A percentile compares a stretch with the other conserved stretches of the same genome.
These are phyloP conservation scores for Rhizopogon vesiculosus DNA, from an alignment of 768 basidiomycete genomes.

Conservation along the genomic window DNA sequence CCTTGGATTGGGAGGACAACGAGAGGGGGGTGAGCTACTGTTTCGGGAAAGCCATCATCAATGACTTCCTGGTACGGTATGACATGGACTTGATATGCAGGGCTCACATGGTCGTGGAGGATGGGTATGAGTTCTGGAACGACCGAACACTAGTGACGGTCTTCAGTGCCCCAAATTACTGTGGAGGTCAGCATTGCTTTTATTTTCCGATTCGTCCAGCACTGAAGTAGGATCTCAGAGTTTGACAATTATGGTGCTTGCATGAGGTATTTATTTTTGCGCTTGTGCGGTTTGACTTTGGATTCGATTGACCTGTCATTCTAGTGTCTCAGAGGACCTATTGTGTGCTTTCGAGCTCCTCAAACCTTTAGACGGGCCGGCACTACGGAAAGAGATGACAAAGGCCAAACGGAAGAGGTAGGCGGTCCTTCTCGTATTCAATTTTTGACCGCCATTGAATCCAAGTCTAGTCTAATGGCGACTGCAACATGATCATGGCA, in stretches of 20 bases:
- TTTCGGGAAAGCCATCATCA: conserved; percentile 96
- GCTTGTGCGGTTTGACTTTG: background rate
- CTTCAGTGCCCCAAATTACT: conserved; percentile 97
- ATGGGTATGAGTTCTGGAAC: conserved; percentile 99
- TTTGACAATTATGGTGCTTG: conserved; percentile 95
- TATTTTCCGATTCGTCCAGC: conserved; percentile 3
- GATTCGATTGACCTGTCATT: conserved; percentile 9
- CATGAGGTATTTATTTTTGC: conserved; percentile 61
- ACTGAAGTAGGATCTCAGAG: conserved; percentile 41
- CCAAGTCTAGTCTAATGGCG: conserved; percentile 25
- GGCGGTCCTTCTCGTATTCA: background rate
- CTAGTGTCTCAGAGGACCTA: conserved; percentile 92
- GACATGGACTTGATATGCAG: conserved; percentile 99
- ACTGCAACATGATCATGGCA: conserved; percentile 22
- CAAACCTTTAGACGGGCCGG: conserved; percentile 92
- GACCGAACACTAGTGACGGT: conserved; percentile 97
- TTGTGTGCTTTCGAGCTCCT: conserved; percentile 96
- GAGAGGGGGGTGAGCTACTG: conserved; percentile 99
- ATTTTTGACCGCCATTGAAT: background rate
- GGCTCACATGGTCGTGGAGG: conserved; percentile 99
- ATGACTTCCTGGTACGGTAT: conserved; percentile 89
- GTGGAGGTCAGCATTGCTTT: conserved; percentile 66
- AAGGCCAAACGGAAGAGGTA: conserved; percentile 98
- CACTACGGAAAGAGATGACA: conserved; percentile 96
- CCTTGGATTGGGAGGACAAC: conserved; percentile 98